Percentiles rank a stretch among this genome's conserved stretches.
These are phyloP conservation scores for Boletus sp. DNA, from an alignment of 1,284 basidiomycete species.

Conservation along the genomic window DNA sequence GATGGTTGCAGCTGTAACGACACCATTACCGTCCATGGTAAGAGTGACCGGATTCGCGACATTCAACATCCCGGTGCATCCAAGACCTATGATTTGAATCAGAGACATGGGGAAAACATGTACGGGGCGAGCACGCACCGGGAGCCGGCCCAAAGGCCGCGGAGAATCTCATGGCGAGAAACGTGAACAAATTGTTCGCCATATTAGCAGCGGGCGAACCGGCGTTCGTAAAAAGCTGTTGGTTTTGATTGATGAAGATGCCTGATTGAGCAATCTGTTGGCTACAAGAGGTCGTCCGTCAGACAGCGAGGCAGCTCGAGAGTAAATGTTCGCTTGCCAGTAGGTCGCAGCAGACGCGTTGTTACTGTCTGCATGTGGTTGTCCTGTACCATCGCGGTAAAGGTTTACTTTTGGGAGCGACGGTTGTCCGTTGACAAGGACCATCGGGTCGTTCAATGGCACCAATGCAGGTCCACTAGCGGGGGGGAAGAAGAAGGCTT, in stretches of 20 bases:
- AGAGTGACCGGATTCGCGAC: slow-evolving; percentile 23
- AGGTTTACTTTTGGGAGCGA: slow-evolving; percentile 28
- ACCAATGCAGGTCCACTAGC: slow-evolving; percentile 24
- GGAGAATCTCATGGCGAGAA: slow-evolving; percentile 29
- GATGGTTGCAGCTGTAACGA: slow-evolving; percentile 26
- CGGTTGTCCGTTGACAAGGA: slow-evolving; percentile 23
- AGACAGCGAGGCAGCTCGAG: neutral
- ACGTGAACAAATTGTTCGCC: slow-evolving; percentile 27
- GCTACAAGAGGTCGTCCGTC: slow-evolving; percentile 6
- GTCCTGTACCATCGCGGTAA: slow-evolving; percentile 28
- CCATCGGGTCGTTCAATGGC: slow-evolving; percentile 28
- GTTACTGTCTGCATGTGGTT: slow-evolving; percentile 20
- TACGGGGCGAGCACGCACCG: slow-evolving; percentile 9
- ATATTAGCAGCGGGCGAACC: slow-evolving; percentile 19
- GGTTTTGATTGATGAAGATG: slow-evolving; percentile 25
- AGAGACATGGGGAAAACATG: neutral
- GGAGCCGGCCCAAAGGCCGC: slow-evolving; percentile 22
- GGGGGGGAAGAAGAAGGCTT: slow-evolving; percentile 26
- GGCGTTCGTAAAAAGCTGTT: slow-evolving; percentile 16
- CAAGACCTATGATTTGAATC: slow-evolving; percentile 18
- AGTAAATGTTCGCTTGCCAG: slow-evolving; percentile 15
- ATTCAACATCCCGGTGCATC: slow-evolving; percentile 20
- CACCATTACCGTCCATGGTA: slow-evolving; percentile 25
- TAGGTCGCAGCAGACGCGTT: slow-evolving; percentile 24
- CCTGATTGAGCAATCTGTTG: slow-evolving; percentile 24